These are phyloP conservation scores for Pseudogymnoascus sp. DNA, from an alignment of 2,329 filamentous ascomycete genomes.

Conservation along the genomic window DNA sequence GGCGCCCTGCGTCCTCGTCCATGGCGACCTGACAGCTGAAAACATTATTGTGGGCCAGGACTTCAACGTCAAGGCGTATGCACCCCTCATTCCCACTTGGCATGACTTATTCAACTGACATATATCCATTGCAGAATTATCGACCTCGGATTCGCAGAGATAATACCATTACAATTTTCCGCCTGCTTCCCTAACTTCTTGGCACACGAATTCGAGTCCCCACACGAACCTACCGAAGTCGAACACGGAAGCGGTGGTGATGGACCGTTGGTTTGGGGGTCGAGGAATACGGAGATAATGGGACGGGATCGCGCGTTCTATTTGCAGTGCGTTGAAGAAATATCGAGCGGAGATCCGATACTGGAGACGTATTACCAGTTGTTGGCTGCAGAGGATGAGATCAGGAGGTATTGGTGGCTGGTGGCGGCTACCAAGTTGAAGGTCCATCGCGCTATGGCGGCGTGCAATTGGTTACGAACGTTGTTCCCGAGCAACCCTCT, in stretches of 20 bases:
- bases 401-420: too few relatives aligned
- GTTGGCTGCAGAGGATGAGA: too few relatives aligned
- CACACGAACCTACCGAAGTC: not conserved
- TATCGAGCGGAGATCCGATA: not conserved
- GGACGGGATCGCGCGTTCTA: not conserved
- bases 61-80: not conserved
- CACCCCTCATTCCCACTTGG: not conserved
- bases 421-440: too few relatives aligned
- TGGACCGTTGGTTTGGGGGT: not conserved
- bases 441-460: too few relatives aligned
- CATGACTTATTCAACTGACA: not conserved
- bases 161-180: not conserved
- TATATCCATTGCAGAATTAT: not conserved
- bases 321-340: not conserved
- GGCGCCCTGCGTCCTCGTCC: not conserved
- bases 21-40: not conserved
- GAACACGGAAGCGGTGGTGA: not conserved
- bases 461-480: too few relatives aligned
- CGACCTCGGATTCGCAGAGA: not conserved
- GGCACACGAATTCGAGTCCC: not conserved
- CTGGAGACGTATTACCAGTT: not conserved
- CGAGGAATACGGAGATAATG: not conserved
- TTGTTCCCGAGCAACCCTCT: too few relatives aligned
- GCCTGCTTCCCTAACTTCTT: not conserved
- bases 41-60: not conserved